A percentile compares a stretch with the other conserved stretches of the same genome.
Conservation (phyloP, 352 stramenopile genomes). For the Phytophthora agathidicida region DNA sequence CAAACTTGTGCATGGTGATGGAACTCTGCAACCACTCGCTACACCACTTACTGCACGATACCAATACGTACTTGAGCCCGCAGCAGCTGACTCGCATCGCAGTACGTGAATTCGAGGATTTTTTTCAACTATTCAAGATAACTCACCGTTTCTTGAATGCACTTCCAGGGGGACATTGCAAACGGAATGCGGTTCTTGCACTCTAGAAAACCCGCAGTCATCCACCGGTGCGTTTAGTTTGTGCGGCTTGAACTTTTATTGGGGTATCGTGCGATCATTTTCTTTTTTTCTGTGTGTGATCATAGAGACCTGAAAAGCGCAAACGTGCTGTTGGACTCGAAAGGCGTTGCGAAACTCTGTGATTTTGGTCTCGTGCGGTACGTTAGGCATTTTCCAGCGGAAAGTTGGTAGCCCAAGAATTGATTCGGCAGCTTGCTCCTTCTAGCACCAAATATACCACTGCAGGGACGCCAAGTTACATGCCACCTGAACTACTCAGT, state of each 20-base stretch:
- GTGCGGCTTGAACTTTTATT: too few species aligned
- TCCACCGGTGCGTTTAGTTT: conserved; percentile 67
- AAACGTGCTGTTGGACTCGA: conserved; percentile 85
- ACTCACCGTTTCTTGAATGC: not conserved
- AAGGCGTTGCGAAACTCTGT: conserved; percentile 87
- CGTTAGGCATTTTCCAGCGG: too few species aligned
- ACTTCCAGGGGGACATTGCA: conserved; percentile 71
- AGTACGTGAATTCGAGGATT: conserved; percentile 20
- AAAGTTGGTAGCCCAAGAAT: too few species aligned
- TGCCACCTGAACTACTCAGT: conserved; percentile 87
- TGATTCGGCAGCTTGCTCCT: too few species aligned
- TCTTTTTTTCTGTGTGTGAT: not conserved
- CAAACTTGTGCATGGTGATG: conserved; percentile 85
- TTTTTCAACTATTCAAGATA: not conserved
- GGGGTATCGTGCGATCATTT: too few species aligned
- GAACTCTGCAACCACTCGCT: conserved; percentile 78
- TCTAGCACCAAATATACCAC: conserved; percentile 72
- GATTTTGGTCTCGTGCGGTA: conserved; percentile 91
- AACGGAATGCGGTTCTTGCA: conserved; percentile 91
- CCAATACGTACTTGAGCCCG: conserved; percentile 56
- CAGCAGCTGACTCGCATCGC: conserved; percentile 60
- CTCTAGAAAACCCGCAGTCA: conserved; percentile 73
- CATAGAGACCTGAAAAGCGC: conserved; percentile 89
- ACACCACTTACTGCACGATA: conserved; percentile 63
- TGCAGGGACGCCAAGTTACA: conserved; percentile 92